Evolutionary conservation across 352 stramenopile species (phyloP).

Genomic region (Phytophthora constricta): DNA sequence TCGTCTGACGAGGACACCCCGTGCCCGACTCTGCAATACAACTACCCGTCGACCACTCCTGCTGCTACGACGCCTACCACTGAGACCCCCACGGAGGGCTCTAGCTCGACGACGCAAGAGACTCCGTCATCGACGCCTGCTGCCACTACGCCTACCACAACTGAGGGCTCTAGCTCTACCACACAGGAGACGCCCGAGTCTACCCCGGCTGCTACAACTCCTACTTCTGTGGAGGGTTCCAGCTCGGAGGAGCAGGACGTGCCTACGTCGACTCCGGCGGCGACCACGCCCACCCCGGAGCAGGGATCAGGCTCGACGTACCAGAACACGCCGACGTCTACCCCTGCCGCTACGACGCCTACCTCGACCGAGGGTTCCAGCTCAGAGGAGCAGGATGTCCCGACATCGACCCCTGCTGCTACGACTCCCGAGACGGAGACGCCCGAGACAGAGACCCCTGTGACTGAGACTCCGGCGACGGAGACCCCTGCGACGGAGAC

Average conservation of each 20-base stretch:
- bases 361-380: constrained; percentile 3
- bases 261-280: constrained; percentile 9
- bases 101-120: constrained; percentile 1
- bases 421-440: constrained; percentile 2
- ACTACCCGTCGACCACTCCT: constrained; percentile 9
- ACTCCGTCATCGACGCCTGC: constrained; percentile 3
- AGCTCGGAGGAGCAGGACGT: constrained; percentile 1
- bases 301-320: too few species aligned
- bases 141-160: neutral
- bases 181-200: neutral
- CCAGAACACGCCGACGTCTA: constrained; percentile 4
- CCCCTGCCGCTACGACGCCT: constrained; percentile 10
- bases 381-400: neutral
- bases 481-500: constrained; percentile 8
- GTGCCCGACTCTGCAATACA: constrained; percentile 30
- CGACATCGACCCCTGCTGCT: neutral
- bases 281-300: constrained; percentile 2
- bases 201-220: constrained; percentile 17
- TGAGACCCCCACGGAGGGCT: neutral
- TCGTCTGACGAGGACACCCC: constrained; percentile 19
- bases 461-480: neutral
- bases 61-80: neutral
- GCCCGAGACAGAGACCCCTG: neutral
- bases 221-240: constrained; percentile 10
- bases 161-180: neutral